Evolutionary conservation across 2,329 filamentous ascomycete genomes (phyloP), one percentile per base, ranked within the genome.

Genomic region (Pseudogymnoascus sp.): DNA sequence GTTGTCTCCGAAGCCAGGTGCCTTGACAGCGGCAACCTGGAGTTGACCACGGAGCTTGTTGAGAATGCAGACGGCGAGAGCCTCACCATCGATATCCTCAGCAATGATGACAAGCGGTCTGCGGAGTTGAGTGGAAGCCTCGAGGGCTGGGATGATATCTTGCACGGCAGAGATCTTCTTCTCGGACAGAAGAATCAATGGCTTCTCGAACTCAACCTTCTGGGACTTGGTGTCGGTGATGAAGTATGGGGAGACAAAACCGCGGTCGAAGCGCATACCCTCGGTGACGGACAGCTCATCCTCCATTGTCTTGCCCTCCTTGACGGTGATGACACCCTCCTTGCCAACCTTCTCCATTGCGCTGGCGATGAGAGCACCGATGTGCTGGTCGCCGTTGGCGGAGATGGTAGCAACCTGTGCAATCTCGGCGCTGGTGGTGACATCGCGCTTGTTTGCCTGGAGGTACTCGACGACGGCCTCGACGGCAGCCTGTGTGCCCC

Each of bases 341-440:
- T 99, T 99, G 79, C 94, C 94, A 67, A 99, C 94, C 85, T 96
- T 96, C 85, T 99, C 94, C 94, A 99, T 99, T 71, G 94, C 94
- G 75, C 87, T 97, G 75, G 94, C 92, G 77, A 99, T 94, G 75
- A 99, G 86, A 80, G 91, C 88, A 72, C 94, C 94, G 73, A 99
- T 91, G 80, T 97, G 92, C 64, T 86, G 86, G 75, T 99, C 94
- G 70, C 94, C 94, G 80, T 99, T 99, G 77, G 94, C 94, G 71
- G 88, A 93, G 80, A 99, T 99, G 71, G 94, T 97, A 68, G 94
- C 94, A 65, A 99, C 94, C 82, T 99, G 94, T 60, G 93, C 92
- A 73, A 99, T 91, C 84, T 99, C 94, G 72, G 88, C 91, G 75
- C 90, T 95, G 63, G 94, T 99, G 71, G 94, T 99, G 77, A 99